Evolutionary conservation across 441 rosid species (phyloP).

Genomic region (Viola pubescens): DNA sequence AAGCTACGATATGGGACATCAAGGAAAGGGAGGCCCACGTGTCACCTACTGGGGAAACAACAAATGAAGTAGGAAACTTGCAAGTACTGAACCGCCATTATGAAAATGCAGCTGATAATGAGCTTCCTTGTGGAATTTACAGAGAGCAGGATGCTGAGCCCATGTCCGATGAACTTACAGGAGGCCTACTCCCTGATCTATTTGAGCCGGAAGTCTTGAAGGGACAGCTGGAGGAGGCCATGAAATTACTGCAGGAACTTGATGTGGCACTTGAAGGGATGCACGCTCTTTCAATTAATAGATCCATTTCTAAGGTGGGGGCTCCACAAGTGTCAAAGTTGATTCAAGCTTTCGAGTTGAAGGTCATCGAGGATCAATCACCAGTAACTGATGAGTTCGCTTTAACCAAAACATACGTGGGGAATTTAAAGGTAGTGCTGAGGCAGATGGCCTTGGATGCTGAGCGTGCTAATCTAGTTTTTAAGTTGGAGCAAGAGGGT

Average conservation of each 20-base stretch:
- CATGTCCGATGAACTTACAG: constrained; percentile 12
- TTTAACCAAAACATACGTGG: constrained; percentile 38
- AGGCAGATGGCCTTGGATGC: constrained; percentile 52
- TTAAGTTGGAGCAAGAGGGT: constrained; percentile 39
- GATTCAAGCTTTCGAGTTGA: constrained; percentile 86
- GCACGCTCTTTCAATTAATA: constrained; percentile 29
- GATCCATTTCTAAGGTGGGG: constrained; percentile 36
- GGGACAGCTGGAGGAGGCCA: constrained; percentile 55
- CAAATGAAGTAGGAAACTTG: constrained; percentile 22
- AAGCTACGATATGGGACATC: constrained; percentile 35
- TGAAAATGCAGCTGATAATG: constrained; percentile 24
- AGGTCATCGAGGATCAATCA: constrained; percentile 37
- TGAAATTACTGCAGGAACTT: constrained; percentile 45
- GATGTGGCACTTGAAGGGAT: constrained; percentile 54
- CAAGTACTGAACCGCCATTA: constrained; percentile 19
- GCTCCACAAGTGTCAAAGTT: constrained; percentile 65
- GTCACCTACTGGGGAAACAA: constrained; percentile 23
- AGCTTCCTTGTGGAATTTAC: constrained; percentile 21
- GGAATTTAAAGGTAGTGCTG: constrained; percentile 48
- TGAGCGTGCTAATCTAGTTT: constrained; percentile 32
- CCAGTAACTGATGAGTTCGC: constrained; percentile 33
- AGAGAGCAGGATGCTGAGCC: constrained; percentile 24
- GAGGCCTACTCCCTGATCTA: constrained; percentile 17
- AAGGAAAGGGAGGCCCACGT: constrained; percentile 25
- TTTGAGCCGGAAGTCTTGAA: constrained; percentile 33